Conservation (phyloP, 306 rosid genomes). For the Parietaria judaica region DNA sequence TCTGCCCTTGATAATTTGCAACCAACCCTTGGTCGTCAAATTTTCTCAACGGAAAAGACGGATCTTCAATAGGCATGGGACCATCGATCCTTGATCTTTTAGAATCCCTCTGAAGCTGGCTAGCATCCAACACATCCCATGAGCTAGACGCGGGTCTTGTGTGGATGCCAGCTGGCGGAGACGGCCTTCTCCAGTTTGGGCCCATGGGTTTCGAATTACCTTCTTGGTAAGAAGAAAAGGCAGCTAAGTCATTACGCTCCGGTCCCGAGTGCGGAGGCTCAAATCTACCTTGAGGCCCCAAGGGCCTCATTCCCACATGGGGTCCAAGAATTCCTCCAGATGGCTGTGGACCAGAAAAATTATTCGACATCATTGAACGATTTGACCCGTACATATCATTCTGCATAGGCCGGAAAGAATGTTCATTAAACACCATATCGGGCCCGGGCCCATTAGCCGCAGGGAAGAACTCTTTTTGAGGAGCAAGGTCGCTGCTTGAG, state of each 20-base stretch:
- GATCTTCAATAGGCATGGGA: constrained; percentile 43
- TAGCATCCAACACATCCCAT: constrained; percentile 77
- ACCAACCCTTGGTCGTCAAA: constrained; percentile 47
- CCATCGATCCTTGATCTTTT: constrained; percentile 71
- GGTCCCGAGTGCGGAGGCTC: constrained; percentile 53
- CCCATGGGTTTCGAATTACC: constrained; percentile 56
- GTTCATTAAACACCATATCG: constrained; percentile 53
- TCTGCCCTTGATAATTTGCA: constrained; percentile 44
- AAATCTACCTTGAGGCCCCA: constrained; percentile 67
- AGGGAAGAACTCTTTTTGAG: constrained; percentile 54
- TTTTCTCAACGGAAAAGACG: constrained; percentile 46
- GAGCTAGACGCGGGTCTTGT: constrained; percentile 51
- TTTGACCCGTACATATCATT: constrained; percentile 56
- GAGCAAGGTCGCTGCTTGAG: constrained; percentile 71
- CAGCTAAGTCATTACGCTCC: constrained; percentile 50
- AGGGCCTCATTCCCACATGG: constrained; percentile 55
- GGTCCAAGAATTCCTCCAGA: constrained; percentile 48
- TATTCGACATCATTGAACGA: constrained; percentile 55
- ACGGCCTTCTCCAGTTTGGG: constrained; percentile 75
- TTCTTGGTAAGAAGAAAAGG: constrained; percentile 54
- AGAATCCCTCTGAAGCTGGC: constrained; percentile 70
- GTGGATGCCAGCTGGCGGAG: constrained; percentile 70
- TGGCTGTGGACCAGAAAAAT: constrained; percentile 56
- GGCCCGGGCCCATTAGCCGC: constrained; percentile 67
- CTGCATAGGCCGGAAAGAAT: constrained; percentile 49